These are phyloP conservation scores for Colletotrichum horii DNA, from an alignment of 2,329 filamentous ascomycete genomes.

Conservation along the genomic window DNA sequence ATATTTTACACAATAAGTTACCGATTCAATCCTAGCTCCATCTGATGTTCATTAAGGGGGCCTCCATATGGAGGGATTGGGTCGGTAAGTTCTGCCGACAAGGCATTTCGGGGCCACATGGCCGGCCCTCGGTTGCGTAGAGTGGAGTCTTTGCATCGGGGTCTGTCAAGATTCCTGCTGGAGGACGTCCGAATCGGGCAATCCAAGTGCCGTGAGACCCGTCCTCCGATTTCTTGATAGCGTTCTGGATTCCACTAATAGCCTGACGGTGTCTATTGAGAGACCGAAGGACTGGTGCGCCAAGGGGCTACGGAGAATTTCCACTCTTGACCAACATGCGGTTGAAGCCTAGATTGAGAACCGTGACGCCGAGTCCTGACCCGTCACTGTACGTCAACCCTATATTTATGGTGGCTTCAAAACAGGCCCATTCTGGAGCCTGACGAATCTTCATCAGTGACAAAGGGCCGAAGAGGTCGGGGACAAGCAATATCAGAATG, in stretches of 20 bases:
- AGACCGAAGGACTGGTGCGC: neutral
- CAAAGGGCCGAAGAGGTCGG: neutral
- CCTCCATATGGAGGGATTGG: neutral
- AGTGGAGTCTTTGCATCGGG: neutral
- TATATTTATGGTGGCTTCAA: neutral
- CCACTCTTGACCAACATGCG: neutral
- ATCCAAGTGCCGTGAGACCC: neutral
- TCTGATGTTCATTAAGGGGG: neutral
- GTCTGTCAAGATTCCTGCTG: neutral
- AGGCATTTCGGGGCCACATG: neutral
- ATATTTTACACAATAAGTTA: neutral
- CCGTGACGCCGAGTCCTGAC: neutral
- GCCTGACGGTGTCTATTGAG: neutral
- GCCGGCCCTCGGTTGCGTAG: neutral
- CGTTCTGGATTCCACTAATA: neutral
- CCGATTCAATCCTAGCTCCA: neutral
- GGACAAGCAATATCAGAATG: neutral
- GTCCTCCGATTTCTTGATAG: neutral
- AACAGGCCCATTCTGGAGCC: neutral
- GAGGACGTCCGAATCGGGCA: neutral
- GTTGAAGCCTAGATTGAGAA: neutral
- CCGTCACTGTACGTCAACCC: neutral
- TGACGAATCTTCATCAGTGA: neutral
- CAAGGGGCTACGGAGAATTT: neutral
- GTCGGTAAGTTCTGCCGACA: neutral